phyloP scores from a whole-genome alignment of 345 rosid species.

The Reutealis trisperma region DNA sequence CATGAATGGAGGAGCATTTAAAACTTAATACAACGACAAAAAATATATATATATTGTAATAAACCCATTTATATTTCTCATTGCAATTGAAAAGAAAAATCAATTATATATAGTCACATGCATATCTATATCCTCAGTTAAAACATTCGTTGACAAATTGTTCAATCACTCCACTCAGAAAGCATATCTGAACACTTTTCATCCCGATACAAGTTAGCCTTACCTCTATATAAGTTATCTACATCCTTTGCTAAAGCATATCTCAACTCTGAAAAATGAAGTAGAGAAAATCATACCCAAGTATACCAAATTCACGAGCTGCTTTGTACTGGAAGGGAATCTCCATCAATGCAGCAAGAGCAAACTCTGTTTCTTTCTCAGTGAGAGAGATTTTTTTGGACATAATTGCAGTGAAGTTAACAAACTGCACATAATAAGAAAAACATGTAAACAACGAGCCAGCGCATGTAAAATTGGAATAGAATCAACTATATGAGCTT shows the following conservation, averaged over 20 bases:
- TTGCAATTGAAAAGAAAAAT: not conserved
- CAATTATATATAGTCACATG: not conserved
- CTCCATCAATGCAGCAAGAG: constrained; percentile 35
- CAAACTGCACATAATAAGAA: constrained; percentile 19
- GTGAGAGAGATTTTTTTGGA: constrained; percentile 12
- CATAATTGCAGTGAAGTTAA: constrained; percentile 33
- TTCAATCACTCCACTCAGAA: no score
- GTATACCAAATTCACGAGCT: constrained; percentile 22
- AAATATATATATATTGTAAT: no score
- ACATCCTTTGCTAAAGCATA: no score
- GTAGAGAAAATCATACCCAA: constrained; percentile 18
- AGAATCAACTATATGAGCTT: not conserved
- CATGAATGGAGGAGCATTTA: not conserved
- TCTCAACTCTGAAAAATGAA: not conserved
- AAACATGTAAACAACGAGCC: not conserved
- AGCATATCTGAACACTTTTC: no score
- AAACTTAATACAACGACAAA: not conserved
- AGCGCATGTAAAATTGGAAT: not conserved
- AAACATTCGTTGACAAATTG: no score
- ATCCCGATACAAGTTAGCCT: no score
- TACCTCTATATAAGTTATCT: no score
- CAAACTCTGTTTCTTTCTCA: constrained; percentile 30
- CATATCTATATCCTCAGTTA: no score
- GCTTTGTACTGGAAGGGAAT: constrained; percentile 29
- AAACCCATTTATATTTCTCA: not conserved